Base-by-base conservation (phyloP, 371 early-diverging fungal species). In the Basidiobolus heterosporus region DNA sequence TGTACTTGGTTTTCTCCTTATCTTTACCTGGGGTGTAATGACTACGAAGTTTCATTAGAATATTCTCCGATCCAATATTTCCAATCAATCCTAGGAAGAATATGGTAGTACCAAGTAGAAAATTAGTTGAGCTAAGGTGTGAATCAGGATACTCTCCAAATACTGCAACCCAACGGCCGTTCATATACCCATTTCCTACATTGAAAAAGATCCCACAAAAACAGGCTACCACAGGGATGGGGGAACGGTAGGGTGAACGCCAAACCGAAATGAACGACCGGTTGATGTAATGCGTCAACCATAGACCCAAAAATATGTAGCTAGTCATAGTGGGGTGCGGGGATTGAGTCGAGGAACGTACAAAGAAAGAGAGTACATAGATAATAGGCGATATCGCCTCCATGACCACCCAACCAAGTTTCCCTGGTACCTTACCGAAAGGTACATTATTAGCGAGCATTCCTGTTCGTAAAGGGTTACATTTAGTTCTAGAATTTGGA, bases 261-360 rank as follows among this genome's bases (percentile, higher is more conserved):
- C 59, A 49, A 18, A 79, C 67, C 38, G 77, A 72, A 11, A 80
- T 43, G 2, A 77, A 41, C 5, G 66, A 59, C 0, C 81, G 68
- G 40, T 81, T 67, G 11, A 55, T 35, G 46, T 81, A 81, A 53
- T 81, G 81, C 3, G 51, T 41, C 3, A 69, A 17, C 78, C 74
- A 81, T 15, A 73, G 46, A 9, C n/a, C 14, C 16, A 49, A 21
- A 16, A 44, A 45, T 8, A 57, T 4, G 40, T 39, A 39, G n/a
- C 40, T 13, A n/a, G 40, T n/a, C 5, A 39, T n/a, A n/a, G 40
- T 39, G 18, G 40, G 30, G 5, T 30, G 30, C 9, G 30, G 30
- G 30, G 30, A 30, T 9, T 30, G 30, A 9, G 30, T 30, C 5
- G 30, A 30, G 30, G 30, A 30, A 30, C 5, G 30, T 3, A 30